Conservation (phyloP, 2,329 filamentous ascomycete species). For the Coleophoma cylindrospora region DNA sequence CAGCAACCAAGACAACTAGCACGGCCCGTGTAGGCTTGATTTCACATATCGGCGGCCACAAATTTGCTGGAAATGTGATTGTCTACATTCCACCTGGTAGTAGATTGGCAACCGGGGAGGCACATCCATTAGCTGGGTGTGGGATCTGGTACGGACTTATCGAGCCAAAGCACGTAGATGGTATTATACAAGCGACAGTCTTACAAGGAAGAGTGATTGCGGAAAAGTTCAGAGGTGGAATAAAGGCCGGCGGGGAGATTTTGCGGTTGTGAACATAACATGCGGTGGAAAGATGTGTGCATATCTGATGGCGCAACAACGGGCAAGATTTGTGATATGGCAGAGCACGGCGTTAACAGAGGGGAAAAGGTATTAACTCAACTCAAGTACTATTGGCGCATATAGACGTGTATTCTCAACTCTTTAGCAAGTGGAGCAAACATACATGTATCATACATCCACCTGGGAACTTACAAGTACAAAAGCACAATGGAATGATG, state of each 20-base stretch:
- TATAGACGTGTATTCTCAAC: too few species aligned
- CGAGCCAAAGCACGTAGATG: conserved; percentile 70
- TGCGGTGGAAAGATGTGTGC: too few species aligned
- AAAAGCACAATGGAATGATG: too few species aligned
- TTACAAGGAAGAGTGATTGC: conserved; percentile 60
- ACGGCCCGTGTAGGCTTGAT: conserved; percentile 63
- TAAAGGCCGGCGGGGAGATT: conserved; percentile 50
- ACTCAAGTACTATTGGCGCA: too few species aligned
- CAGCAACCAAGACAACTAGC: conserved; percentile 23
- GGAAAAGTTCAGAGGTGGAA: conserved; percentile 69
- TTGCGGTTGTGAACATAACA: conserved; percentile 17
- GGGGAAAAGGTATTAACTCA: too few species aligned
- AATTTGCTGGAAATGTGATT: conserved; percentile 81
- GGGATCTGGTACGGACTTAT: conserved; percentile 83
- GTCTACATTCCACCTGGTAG: conserved; percentile 64
- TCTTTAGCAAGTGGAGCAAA: too few species aligned
- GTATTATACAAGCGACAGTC: conserved; percentile 68
- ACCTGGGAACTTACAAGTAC: too few species aligned
- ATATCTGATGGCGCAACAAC: too few species aligned
- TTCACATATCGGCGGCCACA: conserved; percentile 80
- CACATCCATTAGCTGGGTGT: conserved; percentile 59
- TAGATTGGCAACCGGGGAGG: conserved; percentile 32
- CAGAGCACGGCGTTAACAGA: too few species aligned
- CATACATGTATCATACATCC: too few species aligned
- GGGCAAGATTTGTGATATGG: too few species aligned